These are phyloP conservation scores for Termitomyces sp. DNA, from an alignment of 768 basidiomycete genomes.

Conservation along the genomic window DNA sequence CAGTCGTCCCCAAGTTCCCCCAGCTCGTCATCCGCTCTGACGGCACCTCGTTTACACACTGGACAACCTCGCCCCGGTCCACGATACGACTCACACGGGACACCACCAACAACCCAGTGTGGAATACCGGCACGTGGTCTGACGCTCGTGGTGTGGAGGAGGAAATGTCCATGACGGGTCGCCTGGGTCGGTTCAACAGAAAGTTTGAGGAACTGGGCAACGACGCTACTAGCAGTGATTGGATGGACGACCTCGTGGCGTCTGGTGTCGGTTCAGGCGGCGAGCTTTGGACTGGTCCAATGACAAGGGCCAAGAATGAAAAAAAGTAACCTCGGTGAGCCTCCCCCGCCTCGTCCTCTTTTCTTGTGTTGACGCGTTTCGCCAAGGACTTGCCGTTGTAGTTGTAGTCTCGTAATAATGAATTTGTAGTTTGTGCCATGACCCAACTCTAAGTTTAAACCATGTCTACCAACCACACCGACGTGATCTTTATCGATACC, in stretches of 20 bases:
- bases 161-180: conserved; percentile 66
- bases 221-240: conserved; percentile 26
- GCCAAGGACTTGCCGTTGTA: not conserved
- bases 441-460: no score
- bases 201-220: conserved; percentile 52
- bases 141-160: conserved; percentile 53
- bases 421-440: not conserved
- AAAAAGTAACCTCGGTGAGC: not conserved
- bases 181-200: conserved; percentile 76
- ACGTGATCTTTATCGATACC: conserved; percentile 39
- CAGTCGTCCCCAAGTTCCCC: conserved; percentile 80
- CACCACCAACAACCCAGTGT: conserved; percentile 83
- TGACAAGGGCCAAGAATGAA: conserved; percentile 8
- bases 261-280: conserved; percentile 9
- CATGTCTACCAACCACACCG: conserved; percentile 16
- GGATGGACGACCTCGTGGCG: conserved; percentile 24
- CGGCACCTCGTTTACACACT: conserved; percentile 83
- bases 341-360: not conserved
- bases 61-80: conserved; percentile 83
- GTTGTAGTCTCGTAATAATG: not conserved
- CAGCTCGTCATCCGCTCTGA: conserved; percentile 84
- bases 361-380: not conserved
- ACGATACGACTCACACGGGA: conserved; percentile 77
- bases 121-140: conserved; percentile 61
- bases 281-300: conserved; percentile 7